Conservation (phyloP, 768 basidiomycete genomes). For the Vishniacozyma victoriae region DNA sequence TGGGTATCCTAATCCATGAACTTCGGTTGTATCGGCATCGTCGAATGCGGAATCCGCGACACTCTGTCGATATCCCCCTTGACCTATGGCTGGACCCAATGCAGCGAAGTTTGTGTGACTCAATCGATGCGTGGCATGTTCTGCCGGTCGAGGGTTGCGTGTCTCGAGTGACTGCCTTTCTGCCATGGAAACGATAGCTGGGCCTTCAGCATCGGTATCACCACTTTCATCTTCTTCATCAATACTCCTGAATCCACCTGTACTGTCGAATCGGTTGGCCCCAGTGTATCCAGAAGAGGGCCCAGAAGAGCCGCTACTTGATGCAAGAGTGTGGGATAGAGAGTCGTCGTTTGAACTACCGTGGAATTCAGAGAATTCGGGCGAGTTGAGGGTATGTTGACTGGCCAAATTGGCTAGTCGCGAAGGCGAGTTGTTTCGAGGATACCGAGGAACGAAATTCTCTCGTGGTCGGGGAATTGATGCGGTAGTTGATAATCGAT, state of each 20-base stretch:
- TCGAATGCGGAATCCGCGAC: constrained; percentile 27
- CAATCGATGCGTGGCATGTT: background rate
- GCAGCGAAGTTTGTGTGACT: constrained; percentile 8
- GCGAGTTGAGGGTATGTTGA: constrained; percentile 26
- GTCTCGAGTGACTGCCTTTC: constrained; percentile 41
- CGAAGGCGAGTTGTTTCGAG: constrained; percentile 39
- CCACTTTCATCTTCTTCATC: constrained; percentile 41
- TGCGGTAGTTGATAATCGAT: constrained; percentile 31
- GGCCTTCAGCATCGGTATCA: constrained; percentile 31
- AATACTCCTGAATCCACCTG: constrained; percentile 28
- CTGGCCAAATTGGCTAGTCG: constrained; percentile 31
- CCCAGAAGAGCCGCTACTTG: constrained; percentile 10
- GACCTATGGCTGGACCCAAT: constrained; percentile 4
- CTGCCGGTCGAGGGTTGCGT: constrained; percentile 19
- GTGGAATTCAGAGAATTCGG: constrained; percentile 6
- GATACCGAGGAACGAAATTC: constrained; percentile 46
- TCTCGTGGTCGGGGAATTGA: constrained; percentile 40
- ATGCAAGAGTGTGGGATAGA: constrained; percentile 13
- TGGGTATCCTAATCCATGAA: constrained; percentile 42
- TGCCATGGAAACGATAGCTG: constrained; percentile 36
- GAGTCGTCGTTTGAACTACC: constrained; percentile 7
- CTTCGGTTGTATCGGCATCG: constrained; percentile 37
- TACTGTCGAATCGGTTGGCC: constrained; percentile 34
- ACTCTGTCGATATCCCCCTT: constrained; percentile 7
- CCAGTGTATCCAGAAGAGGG: constrained; percentile 34